phyloP scores from a whole-genome alignment of 192 early-diverging fungal genomes.

The Coemansia sp. region DNA sequence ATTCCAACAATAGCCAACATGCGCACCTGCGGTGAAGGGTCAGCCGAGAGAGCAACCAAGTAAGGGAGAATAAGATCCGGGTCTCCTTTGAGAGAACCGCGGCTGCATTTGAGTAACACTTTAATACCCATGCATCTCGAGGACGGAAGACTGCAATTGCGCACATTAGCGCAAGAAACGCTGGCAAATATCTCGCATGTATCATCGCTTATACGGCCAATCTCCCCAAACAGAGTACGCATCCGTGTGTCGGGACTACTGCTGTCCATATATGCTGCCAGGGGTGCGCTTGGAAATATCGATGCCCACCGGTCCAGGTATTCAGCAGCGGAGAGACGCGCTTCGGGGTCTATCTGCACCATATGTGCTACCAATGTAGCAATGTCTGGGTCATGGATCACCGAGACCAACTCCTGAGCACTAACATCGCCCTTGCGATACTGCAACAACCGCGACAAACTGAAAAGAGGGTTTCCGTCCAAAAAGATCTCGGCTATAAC shows the following conservation, averaged over 20 bases:
- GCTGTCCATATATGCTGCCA: slow-evolving; percentile 46
- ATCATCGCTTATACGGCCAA: slow-evolving; percentile 18
- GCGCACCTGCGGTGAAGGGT: slow-evolving; percentile 47
- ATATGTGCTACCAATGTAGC: slow-evolving; percentile 79
- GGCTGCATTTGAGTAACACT: slow-evolving; percentile 38
- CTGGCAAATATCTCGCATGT: slow-evolving; percentile 42
- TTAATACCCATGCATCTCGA: slow-evolving; percentile 48
- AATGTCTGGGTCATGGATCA: slow-evolving; percentile 81
- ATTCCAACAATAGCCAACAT: slow-evolving; percentile 34
- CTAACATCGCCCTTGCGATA: slow-evolving; percentile 75
- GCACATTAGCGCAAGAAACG: slow-evolving; percentile 45
- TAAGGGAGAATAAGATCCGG: slow-evolving; percentile 44
- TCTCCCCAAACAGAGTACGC: slow-evolving; percentile 32
- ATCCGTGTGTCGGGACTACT: slow-evolving; percentile 40
- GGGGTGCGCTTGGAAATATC: slow-evolving; percentile 37
- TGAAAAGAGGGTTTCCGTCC: slow-evolving; percentile 91
- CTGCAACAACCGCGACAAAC: slow-evolving; percentile 86
- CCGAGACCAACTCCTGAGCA: slow-evolving; percentile 67
- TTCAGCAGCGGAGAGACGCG: slow-evolving; percentile 70
- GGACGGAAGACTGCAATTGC: slow-evolving; percentile 42
- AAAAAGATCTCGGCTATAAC: slow-evolving; percentile 93
- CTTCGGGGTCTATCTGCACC: slow-evolving; percentile 81
- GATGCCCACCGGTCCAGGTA: slow-evolving; percentile 75
- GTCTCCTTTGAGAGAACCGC: slow-evolving; percentile 36
- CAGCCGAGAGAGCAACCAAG: slow-evolving; percentile 35